These are phyloP conservation scores for Ceratocystis harringtonii DNA, from an alignment of 2,329 filamentous ascomycete species.

Conservation along the genomic window DNA sequence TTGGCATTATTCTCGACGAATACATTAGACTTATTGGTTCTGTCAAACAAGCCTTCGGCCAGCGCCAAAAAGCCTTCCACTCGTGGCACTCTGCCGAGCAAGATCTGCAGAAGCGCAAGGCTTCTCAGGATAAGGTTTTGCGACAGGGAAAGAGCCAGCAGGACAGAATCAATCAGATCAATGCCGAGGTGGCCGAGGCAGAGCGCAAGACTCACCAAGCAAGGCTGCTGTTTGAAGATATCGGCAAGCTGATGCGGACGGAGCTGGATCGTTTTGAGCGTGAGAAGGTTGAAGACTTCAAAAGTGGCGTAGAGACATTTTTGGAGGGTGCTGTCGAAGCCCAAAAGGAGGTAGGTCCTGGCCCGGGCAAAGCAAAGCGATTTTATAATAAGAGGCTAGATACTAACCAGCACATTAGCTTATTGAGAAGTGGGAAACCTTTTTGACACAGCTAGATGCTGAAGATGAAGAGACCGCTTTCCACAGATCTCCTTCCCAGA, in stretches of 20 bases:
- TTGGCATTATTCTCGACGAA: conserved; percentile 95
- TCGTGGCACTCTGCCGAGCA: conserved; percentile 85
- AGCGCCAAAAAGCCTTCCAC: conserved; percentile 91
- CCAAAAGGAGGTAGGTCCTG: conserved; percentile 73
- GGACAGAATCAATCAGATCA: conserved; percentile 81
- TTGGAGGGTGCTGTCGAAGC: conserved; percentile 93
- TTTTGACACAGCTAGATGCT: conserved; percentile 86
- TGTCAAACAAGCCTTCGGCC: conserved; percentile 81
- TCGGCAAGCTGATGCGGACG: conserved; percentile 80
- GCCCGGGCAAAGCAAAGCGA: background rate
- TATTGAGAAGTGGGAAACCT: conserved; percentile 94
- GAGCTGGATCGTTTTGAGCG: conserved; percentile 89
- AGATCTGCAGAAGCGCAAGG: conserved; percentile 78
- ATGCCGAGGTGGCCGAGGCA: conserved; percentile 85
- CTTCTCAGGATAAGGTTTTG: conserved; percentile 84
- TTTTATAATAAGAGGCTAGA: too few species aligned
- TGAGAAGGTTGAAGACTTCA: conserved; percentile 98
- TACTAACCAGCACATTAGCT: conserved; percentile 26
- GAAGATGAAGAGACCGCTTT: conserved; percentile 69
- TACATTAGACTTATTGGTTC: conserved; percentile 93
- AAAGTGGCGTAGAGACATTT: conserved; percentile 94
- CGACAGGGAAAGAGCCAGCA: conserved; percentile 91
- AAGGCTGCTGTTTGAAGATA: conserved; percentile 83
- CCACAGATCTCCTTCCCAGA: conserved; percentile 47
- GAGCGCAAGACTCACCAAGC: conserved; percentile 88